phyloP scores from a whole-genome alignment of 176 grass and related monocot genomes.

The Rhynchospora breviuscula region DNA sequence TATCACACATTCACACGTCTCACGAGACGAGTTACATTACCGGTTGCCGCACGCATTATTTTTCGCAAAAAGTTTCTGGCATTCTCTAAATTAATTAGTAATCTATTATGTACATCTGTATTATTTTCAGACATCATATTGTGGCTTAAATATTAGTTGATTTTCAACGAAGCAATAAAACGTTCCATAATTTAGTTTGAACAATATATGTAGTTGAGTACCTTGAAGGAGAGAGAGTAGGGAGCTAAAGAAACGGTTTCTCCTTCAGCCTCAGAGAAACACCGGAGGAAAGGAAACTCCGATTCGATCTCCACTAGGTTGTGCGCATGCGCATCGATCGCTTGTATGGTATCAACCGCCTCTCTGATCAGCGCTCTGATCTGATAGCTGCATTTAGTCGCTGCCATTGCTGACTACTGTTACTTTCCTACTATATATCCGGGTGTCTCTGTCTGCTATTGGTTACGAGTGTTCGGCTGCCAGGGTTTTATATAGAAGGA shows the following conservation, averaged over 20 bases:
- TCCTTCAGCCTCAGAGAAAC: constrained; percentile 85
- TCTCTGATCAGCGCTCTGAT: constrained; percentile 38
- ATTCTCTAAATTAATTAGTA: no score
- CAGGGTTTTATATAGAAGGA: no score
- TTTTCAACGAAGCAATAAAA: neutral
- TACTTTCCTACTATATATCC: neutral
- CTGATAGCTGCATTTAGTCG: neutral
- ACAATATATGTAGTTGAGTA: constrained; percentile 11
- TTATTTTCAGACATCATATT: no score
- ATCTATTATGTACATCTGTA: no score
- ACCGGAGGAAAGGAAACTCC: constrained; percentile 65
- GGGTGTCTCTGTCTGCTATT: neutral
- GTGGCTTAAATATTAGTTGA: no score
- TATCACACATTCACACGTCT: no score
- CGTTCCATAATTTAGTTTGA: no score
- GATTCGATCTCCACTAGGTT: constrained; percentile 50
- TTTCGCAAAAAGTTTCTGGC: no score
- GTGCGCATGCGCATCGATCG: constrained; percentile 86
- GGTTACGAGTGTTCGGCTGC: no score
- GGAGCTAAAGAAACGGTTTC: constrained; percentile 61
- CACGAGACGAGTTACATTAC: no score
- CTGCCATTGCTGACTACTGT: neutral
- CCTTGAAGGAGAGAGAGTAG: constrained; percentile 91
- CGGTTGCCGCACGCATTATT: no score
- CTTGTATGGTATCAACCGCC: constrained; percentile 46